Conservation (phyloP, 495 filamentous ascomycete species). For the Lasiosphaeris hirsuta region DNA sequence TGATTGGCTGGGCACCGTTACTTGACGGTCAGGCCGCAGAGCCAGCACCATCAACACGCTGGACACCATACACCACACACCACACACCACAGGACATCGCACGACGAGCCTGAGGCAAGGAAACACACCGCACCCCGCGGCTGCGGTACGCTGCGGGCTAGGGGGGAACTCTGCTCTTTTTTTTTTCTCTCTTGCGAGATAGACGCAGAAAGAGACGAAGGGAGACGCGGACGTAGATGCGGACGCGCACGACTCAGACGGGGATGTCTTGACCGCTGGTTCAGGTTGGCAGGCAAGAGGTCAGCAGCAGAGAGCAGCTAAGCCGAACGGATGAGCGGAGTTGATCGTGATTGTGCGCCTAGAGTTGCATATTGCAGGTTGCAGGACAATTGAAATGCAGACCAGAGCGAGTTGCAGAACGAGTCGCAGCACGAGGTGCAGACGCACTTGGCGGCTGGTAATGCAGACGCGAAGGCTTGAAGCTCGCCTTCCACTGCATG, state of each 20-base stretch:
- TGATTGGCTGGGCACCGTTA: constrained; percentile 11
- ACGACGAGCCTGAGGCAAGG: constrained; percentile 4
- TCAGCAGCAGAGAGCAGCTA: constrained; percentile 4
- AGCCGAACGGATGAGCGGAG: constrained; percentile 6
- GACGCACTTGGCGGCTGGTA: constrained; percentile 6
- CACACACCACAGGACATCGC: not conserved
- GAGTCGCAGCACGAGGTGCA: not conserved
- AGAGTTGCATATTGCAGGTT: constrained; percentile 7
- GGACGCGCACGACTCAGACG: not conserved
- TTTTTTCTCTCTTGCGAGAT: too few species aligned
- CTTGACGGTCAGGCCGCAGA: constrained; percentile 3
- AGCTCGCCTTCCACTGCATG: not conserved
- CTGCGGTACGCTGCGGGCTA: constrained; percentile 1
- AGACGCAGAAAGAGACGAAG: too few species aligned
- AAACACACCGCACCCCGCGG: constrained; percentile 11
- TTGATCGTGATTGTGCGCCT: constrained; percentile 5
- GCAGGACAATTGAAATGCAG: not conserved
- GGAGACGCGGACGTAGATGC: too few species aligned
- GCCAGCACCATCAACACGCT: not conserved
- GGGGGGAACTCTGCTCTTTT: too few species aligned
- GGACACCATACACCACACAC: not conserved
- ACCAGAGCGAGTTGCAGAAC: not conserved
- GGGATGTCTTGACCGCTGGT: constrained; percentile 15
- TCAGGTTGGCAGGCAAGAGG: not conserved
- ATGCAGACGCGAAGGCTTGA: constrained; percentile 1